phyloP scores from a whole-genome alignment of 2,329 filamentous ascomycete species.

The Akanthomyces muscarius region DNA sequence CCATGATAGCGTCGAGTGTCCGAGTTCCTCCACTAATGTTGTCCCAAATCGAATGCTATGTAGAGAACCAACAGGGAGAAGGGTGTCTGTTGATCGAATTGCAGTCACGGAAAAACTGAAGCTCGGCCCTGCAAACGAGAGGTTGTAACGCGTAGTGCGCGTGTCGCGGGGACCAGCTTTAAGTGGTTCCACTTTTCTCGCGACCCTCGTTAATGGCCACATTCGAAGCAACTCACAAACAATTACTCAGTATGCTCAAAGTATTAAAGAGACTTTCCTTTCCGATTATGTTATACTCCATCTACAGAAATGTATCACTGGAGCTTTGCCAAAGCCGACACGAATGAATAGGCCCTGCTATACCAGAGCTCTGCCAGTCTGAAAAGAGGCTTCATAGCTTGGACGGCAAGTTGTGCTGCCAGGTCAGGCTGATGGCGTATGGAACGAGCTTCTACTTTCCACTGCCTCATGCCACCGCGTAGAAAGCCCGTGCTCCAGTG shows the following conservation, averaged over 20 bases:
- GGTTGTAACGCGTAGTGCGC: slow-evolving; percentile 11
- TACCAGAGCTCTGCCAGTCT: slow-evolving; percentile 8
- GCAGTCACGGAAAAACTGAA: background rate
- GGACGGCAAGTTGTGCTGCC: slow-evolving; percentile 10
- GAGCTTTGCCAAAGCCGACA: slow-evolving; percentile 13
- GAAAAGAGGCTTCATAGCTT: slow-evolving; percentile 4
- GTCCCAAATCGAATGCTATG: background rate
- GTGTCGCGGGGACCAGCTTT: slow-evolving; percentile 16
- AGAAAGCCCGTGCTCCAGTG: slow-evolving; percentile 12
- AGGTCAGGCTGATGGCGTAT: slow-evolving; percentile 3
- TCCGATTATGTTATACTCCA: background rate
- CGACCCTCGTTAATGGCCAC: slow-evolving; percentile 13
- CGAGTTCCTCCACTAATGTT: background rate
- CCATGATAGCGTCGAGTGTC: slow-evolving; percentile 41
- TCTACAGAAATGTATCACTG: slow-evolving; percentile 10
- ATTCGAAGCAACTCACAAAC: slow-evolving; percentile 3
- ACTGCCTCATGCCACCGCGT: slow-evolving; percentile 14
- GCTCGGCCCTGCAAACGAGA: background rate
- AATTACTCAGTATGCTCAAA: background rate
- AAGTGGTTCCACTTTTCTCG: slow-evolving; percentile 21
- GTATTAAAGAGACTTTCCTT: background rate
- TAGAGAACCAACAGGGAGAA: background rate
- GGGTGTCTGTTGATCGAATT: background rate
- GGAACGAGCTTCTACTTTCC: slow-evolving; percentile 15
- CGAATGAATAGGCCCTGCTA: background rate